phyloP scores from a whole-genome alignment of 2,329 filamentous ascomycete species.

The Cladophialophora carrionii region DNA sequence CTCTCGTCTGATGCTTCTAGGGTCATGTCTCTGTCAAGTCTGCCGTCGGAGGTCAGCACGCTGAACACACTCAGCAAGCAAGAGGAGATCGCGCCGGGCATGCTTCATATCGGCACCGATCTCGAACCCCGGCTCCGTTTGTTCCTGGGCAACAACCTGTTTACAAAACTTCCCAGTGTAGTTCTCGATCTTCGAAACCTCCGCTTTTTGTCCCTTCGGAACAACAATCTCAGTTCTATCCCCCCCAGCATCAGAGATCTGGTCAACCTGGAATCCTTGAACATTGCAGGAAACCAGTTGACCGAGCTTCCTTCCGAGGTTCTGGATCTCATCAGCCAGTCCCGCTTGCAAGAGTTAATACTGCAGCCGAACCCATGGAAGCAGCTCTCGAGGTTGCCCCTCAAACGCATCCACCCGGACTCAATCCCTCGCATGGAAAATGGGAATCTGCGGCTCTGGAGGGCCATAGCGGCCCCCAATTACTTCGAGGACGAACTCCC shows the following conservation, averaged over 20 bases:
- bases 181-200: slow-evolving; percentile 49
- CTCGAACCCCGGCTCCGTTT: slow-evolving; percentile 50
- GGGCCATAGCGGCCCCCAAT: no score
- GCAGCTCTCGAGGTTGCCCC: not conserved
- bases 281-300: slow-evolving; percentile 51
- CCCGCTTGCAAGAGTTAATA: slow-evolving; percentile 25
- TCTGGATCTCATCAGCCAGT: slow-evolving; percentile 44
- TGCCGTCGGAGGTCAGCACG: slow-evolving; percentile 29
- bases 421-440: not conserved
- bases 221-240: slow-evolving; percentile 50
- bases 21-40: slow-evolving; percentile 24
- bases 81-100: slow-evolving; percentile 33
- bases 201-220: slow-evolving; percentile 51
- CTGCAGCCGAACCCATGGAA: slow-evolving; percentile 35
- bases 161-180: slow-evolving; percentile 45
- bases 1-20: slow-evolving; percentile 12
- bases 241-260: slow-evolving; percentile 49
- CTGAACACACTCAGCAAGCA: slow-evolving; percentile 35
- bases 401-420: not conserved
- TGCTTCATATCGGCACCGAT: slow-evolving; percentile 33
- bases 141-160: slow-evolving; percentile 50
- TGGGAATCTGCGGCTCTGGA: not conserved
- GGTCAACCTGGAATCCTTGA: slow-evolving; percentile 50
- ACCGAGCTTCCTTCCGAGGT: slow-evolving; percentile 52
- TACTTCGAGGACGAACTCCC: not conserved